Evolutionary conservation across 2,329 filamentous ascomycete genomes (phyloP).

Genomic region (Cercospora sesami): DNA sequence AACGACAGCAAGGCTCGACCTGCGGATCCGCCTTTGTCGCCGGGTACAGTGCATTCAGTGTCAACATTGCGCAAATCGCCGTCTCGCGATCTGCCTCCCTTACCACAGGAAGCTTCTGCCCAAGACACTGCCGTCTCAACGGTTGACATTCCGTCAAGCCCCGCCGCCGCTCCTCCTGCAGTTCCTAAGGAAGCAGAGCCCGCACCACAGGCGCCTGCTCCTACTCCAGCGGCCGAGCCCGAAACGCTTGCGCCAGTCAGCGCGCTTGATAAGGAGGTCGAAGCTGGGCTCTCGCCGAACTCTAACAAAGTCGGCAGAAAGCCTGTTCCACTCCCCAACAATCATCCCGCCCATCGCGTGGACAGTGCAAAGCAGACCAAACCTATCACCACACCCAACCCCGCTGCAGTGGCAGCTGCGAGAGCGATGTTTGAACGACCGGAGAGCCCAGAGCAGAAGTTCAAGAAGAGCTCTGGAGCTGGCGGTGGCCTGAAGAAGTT

Average conservation of each 20-base stretch:
- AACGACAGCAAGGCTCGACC: slow-evolving; percentile 16
- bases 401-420: slow-evolving; percentile 36
- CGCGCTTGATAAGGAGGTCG: slow-evolving; percentile 30
- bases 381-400: slow-evolving; percentile 34
- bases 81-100: slow-evolving; percentile 16
- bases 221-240: slow-evolving; percentile 9
- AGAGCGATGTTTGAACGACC: slow-evolving; percentile 37
- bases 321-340: slow-evolving; percentile 37
- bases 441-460: slow-evolving; percentile 34
- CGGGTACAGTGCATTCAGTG: neutral
- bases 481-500: slow-evolving; percentile 61
- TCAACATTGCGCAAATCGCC: slow-evolving; percentile 13
- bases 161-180: slow-evolving; percentile 14
- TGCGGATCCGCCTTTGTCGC: slow-evolving; percentile 10
- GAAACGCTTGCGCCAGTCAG: slow-evolving; percentile 9
- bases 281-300: slow-evolving; percentile 23
- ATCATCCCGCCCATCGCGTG: slow-evolving; percentile 48
- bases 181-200: slow-evolving; percentile 22
- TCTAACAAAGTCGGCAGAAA: slow-evolving; percentile 35
- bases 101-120: slow-evolving; percentile 7
- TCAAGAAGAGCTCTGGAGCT: slow-evolving; percentile 46
- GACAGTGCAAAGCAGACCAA: slow-evolving; percentile 23
- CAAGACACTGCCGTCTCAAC: neutral
- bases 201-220: slow-evolving; percentile 4
- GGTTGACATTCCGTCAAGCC: neutral